Base-by-base conservation (phyloP, 176 grass and related monocot species). In the Ensete ventricosum region DNA sequence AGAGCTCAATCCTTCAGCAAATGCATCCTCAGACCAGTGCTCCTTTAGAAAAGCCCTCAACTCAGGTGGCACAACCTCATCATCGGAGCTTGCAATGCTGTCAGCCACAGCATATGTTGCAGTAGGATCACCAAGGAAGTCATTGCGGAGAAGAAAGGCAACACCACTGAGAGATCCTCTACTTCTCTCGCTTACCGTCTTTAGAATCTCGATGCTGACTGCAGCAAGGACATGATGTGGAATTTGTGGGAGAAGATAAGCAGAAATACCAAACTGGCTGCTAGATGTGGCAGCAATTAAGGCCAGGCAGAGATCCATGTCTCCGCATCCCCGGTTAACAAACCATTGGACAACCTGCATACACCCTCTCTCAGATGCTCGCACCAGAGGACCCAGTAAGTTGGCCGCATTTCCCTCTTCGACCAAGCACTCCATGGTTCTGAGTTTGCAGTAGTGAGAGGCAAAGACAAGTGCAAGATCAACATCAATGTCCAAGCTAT, bases 291-390 rank as follows among this genome's bases (percentile, higher is more conserved):
- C 90, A 17, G 95, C 88, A 27, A 88, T 94, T n/a, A 99, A 82
- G 12, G 95, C 95, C 11, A 99, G 83, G 73, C 91, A 99, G 53
- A 99, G 90, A 73, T 99, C 95, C 95, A 94, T 94, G 74, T 99
- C 95, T 50, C 84, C 82, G 63, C 91, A 99, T 14, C 95, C 95
- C 17, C 80, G 88, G 73, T 83, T 85, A 4, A 91, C 91, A 34
- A 99, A 99, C 90, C 90, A 94, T 68, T 89, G 68, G 4, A 99
- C 86, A 74, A 99, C 95, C 79, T 88, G 82, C n/a, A 91, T 81
- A 43, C 84, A 89, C 11, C 90, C 88, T 21, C 84, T 76, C 73
- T 99, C 95, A 82, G 95, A 88, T 73, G 95, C 90, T 34, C 88
- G 80, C 95, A 99, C 89, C 49, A 99, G 82, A 67, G 90, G 95